phyloP scores from a whole-genome alignment of 768 basidiomycete genomes.

The Russula olivacea region DNA sequence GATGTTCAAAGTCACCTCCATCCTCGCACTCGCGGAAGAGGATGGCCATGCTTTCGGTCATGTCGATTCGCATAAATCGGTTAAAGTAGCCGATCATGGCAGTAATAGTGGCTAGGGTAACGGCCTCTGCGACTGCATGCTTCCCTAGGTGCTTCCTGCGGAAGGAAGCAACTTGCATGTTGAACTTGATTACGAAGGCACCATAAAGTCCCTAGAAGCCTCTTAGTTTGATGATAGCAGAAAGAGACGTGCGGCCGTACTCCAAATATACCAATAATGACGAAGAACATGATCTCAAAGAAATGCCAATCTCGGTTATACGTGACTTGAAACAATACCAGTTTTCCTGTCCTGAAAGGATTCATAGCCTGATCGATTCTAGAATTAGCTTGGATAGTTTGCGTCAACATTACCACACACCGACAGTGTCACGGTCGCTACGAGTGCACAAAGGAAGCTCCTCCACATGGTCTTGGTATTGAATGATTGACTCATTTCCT shows the following conservation, averaged over 20 bases:
- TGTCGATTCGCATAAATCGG: slow-evolving; percentile 90
- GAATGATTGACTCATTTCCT: slow-evolving; percentile 99
- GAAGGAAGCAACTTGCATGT: slow-evolving; percentile 91
- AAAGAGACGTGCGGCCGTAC: slow-evolving; percentile 36
- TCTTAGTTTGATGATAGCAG: not conserved
- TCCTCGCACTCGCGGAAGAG: slow-evolving; percentile 95
- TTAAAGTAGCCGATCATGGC: slow-evolving; percentile 93
- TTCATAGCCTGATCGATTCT: slow-evolving; percentile 74
- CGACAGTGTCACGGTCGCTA: slow-evolving; percentile 92
- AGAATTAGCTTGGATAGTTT: not conserved
- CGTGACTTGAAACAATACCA: slow-evolving; percentile 96
- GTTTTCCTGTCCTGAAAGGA: slow-evolving; percentile 94
- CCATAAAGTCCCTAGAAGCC: slow-evolving; percentile 83
- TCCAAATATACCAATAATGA: slow-evolving; percentile 93
- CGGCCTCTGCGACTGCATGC: slow-evolving; percentile 85
- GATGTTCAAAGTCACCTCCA: slow-evolving; percentile 81
- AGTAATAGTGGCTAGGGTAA: slow-evolving; percentile 78
- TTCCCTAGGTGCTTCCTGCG: slow-evolving; percentile 82
- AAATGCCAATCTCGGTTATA: slow-evolving; percentile 99
- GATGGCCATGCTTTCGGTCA: slow-evolving; percentile 94
- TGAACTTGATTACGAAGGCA: slow-evolving; percentile 95
- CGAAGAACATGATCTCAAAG: slow-evolving; percentile 95
- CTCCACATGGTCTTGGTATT: slow-evolving; percentile 99
- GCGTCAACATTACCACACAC: slow-evolving; percentile 43
- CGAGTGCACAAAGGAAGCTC: slow-evolving; percentile 94